phyloP scores from a whole-genome alignment of 306 rosid species.

The Heteromeles arbutifolia region DNA sequence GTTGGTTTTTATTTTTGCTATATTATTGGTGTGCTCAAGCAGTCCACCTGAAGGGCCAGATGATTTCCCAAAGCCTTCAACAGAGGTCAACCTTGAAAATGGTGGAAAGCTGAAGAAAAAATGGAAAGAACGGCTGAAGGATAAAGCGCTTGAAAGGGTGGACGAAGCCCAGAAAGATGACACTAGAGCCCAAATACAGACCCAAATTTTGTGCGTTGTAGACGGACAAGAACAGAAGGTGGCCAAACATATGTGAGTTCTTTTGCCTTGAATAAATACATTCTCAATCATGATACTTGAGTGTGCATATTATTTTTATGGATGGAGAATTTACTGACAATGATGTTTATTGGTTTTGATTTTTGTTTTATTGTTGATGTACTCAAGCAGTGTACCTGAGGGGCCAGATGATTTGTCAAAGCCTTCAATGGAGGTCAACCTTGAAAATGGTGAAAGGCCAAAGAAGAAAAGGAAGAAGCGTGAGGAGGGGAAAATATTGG shows the following conservation, averaged over 20 bases:
- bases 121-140: conserved; percentile 28
- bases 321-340: not conserved
- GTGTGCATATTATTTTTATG: not conserved
- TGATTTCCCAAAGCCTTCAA: conserved; percentile 17
- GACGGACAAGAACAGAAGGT: conserved; percentile 7
- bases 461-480: conserved; percentile 43
- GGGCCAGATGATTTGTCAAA: conserved; percentile 14
- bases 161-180: not conserved
- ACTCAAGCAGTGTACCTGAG: conserved; percentile 23
- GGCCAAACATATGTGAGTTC: conserved; percentile 31
- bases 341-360: not conserved
- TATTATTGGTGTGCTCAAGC: conserved; percentile 5
- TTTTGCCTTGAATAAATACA: not conserved
- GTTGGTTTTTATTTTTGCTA: not conserved
- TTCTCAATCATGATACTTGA: not conserved
- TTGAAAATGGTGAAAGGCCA: conserved; percentile 22
- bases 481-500: conserved; percentile 16
- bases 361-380: not conserved
- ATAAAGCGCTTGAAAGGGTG: conserved; percentile 5
- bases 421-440: conserved; percentile 16
- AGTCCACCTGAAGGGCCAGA: conserved; percentile 24
- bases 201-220: not conserved
- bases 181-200: not conserved
- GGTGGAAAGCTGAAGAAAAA: conserved; percentile 34
- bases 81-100: conserved; percentile 18